These are phyloP conservation scores for Eucalyptus coolabah DNA, from an alignment of 345 rosid species.

Conservation along the genomic window DNA sequence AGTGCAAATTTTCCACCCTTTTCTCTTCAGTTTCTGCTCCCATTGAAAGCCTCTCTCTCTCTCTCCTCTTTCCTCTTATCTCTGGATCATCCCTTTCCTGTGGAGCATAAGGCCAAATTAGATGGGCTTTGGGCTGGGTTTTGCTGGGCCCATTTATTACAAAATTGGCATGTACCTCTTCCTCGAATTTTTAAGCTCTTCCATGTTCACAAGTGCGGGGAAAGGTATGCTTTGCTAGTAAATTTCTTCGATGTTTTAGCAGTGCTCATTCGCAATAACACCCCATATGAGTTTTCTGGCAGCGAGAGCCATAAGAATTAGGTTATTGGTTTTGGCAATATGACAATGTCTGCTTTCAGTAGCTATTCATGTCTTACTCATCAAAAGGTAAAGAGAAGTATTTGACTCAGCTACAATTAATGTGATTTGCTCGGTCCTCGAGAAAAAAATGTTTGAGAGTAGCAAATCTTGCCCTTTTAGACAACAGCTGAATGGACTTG, in stretches of 20 bases:
- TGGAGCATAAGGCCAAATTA: background rate
- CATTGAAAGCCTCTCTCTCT: background rate
- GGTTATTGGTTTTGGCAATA: background rate
- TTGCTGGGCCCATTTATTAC: background rate
- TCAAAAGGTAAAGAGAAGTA: constrained; percentile 45
- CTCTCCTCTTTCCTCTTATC: background rate
- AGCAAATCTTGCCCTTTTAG: background rate
- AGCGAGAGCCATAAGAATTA: background rate
- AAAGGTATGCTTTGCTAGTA: background rate
- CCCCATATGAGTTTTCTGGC: background rate
- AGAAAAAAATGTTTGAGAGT: background rate
- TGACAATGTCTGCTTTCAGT: background rate
- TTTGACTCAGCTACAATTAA: constrained; percentile 43
- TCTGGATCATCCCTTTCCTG: background rate
- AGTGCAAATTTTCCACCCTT: background rate
- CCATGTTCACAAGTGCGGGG: background rate
- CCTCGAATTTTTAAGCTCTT: background rate
- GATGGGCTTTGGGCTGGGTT: background rate
- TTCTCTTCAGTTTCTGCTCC: background rate
- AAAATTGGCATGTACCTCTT: background rate
- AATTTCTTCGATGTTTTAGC: background rate
- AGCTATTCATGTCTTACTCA: background rate
- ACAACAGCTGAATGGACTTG: background rate
- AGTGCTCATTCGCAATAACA: background rate
- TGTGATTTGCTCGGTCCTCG: background rate